Base-by-base conservation (phyloP, 306 rosid species). In the Canavalia ensiformis region DNA sequence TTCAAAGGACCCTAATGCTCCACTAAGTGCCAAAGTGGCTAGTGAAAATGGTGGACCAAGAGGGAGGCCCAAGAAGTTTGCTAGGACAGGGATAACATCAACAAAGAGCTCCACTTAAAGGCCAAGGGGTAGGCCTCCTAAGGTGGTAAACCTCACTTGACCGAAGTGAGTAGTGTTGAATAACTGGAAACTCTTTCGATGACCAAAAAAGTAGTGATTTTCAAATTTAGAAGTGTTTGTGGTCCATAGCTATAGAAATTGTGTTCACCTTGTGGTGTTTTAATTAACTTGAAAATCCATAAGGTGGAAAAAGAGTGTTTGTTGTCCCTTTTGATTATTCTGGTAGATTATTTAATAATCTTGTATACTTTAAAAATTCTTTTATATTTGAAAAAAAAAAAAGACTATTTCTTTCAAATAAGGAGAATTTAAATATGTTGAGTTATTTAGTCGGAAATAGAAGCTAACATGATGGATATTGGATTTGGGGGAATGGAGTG, bases 101-200 rank as follows among this genome's bases (percentile, higher is more conserved):
- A 46, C 13, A 0, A 8, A 18, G 1, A 39, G 37, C 2, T n/a
- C 86, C 3, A 29, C 52, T 1, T 46, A 84, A 18, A 85, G 83
- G 83, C 94, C 92, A 0, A 87, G 92, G 72, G 93, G 94, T 49
- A 83, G 96, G 68, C 96, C 96, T 76, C 92, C 91, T 4, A 89
- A 91, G 90, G 88, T 74, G 88, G 25, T 18, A 91, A 89, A 83
- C 57, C 83, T 82, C 47, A 80, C 13, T 57, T 85, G 80, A 58
- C 85, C 25, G 92, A 84, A 85, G 90, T 85, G 51, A 88, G 91
- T 51, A 88, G 91, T 51, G 87, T 85, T 82, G 81, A 87, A 75
- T 68, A 87, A 52, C 87, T 81, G 84, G 44, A 2, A 3, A 7
- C 33, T 60, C 54, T 7, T 67, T 79, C 49, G 45, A 66, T 63